Evolutionary conservation across 768 basidiomycete genomes (phyloP).

Genomic region (Thelephora ganbajun): DNA sequence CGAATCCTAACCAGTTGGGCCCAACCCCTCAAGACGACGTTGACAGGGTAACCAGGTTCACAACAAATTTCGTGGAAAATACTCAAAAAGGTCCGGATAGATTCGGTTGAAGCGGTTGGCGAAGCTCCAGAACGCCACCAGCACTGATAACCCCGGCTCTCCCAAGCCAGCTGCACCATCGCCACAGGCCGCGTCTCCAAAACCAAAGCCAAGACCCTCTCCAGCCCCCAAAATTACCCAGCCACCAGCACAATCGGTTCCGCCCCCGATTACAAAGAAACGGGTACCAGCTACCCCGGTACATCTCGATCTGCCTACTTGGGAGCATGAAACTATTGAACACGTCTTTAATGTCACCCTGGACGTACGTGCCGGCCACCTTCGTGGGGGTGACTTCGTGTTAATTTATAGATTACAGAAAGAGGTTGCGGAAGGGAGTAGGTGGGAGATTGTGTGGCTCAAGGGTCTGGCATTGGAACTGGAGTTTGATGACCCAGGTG

Average conservation of each 20-base stretch:
- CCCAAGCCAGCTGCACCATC: slow-evolving; percentile 24
- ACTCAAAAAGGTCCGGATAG: slow-evolving; percentile 23
- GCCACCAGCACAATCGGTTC: slow-evolving; percentile 17
- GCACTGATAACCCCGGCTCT: slow-evolving; percentile 23
- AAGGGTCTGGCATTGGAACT: slow-evolving; percentile 64
- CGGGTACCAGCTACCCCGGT: slow-evolving; percentile 21
- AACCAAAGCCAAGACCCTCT: slow-evolving; percentile 14
- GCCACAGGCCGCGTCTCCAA: slow-evolving; percentile 21
- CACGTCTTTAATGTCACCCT: slow-evolving; percentile 69
- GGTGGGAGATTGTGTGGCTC: slow-evolving; percentile 71
- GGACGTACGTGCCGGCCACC: slow-evolving; percentile 34
- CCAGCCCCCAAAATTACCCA: slow-evolving; percentile 13
- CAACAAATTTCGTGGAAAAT: not conserved
- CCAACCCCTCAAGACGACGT: slow-evolving; percentile 57
- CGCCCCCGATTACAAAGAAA: slow-evolving; percentile 29
- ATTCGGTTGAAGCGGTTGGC: slow-evolving; percentile 88
- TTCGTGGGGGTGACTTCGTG: not conserved
- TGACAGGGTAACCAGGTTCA: slow-evolving; percentile 42
- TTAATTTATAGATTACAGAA: slow-evolving; percentile 23
- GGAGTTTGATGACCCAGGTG: slow-evolving; percentile 39
- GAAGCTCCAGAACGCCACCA: slow-evolving; percentile 45
- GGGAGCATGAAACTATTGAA: slow-evolving; percentile 64
- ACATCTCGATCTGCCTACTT: slow-evolving; percentile 42
- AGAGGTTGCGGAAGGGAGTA: slow-evolving; percentile 41
- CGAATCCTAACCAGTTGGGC: slow-evolving; percentile 9